Conservation (phyloP, 2,329 filamentous ascomycete species). For the Biscogniauxia mediterranea region DNA sequence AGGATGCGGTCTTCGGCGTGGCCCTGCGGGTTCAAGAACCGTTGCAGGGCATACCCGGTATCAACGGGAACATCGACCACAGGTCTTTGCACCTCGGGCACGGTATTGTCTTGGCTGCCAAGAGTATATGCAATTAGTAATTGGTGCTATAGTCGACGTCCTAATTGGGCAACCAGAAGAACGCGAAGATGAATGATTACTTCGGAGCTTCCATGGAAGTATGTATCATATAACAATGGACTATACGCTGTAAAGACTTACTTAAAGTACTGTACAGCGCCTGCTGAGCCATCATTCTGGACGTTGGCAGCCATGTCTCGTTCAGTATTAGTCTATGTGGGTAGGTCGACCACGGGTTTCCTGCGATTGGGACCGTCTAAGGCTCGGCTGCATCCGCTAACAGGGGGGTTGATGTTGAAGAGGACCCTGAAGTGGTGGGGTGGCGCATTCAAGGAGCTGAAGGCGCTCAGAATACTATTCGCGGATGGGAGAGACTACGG, state of each 20-base stretch:
- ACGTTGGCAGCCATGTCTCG: slow-evolving; percentile 22
- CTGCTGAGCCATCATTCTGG: slow-evolving; percentile 21
- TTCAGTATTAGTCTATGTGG: slow-evolving; percentile 10
- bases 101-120: slow-evolving; percentile 17
- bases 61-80: slow-evolving; percentile 25
- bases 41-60: slow-evolving; percentile 26
- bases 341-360: slow-evolving; percentile 2
- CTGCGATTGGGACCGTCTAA: slow-evolving; percentile 1
- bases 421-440: not conserved
- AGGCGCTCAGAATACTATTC: slow-evolving; percentile 6
- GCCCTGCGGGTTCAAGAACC: slow-evolving; percentile 26
- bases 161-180: not conserved
- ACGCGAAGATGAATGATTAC: not conserved
- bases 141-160: not conserved
- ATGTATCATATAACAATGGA: not conserved
- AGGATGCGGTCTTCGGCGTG: slow-evolving; percentile 26
- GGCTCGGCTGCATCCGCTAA: slow-evolving; percentile 22
- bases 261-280: slow-evolving; percentile 27
- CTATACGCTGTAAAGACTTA: slow-evolving; percentile 12
- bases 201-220: too few relatives aligned
- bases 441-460: slow-evolving; percentile 1
- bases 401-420: not conserved
- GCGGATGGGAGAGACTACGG: not conserved
- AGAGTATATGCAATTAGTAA: not conserved
- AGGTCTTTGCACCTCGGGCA: slow-evolving; percentile 17